Base-by-base conservation (phyloP, 2,329 filamentous ascomycete genomes). In the Xylariaceae sp. region DNA sequence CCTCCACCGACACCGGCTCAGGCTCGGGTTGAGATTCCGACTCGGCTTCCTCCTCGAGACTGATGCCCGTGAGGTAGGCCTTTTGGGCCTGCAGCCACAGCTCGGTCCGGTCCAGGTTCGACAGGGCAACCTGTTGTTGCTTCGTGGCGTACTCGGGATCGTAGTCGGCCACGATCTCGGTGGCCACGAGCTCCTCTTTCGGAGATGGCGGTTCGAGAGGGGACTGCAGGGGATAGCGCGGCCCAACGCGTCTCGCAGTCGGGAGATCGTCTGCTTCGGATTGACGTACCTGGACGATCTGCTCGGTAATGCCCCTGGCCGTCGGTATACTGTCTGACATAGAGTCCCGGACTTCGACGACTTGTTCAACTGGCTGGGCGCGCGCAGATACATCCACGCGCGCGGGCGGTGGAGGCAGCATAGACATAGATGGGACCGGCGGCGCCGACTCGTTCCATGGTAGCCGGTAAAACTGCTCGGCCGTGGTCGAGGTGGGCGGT, bases 391-490 rank as follows among this genome's bases (percentile, higher is more conserved):
- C 47, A 11, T 59, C 46, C 46, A 62, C 53, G 51, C 64, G 50
- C 49, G 43, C 56, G 43, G 42, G 61, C 17, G 46, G 67, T 33
- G 47, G 61, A 49, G 43, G 54, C 43, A 45, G 51, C 51, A 24
- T 31, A 29, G 42, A 47, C 21, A 46, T 35, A 33, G 46, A 23
- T 7, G 59, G 57, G 3, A 63, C 45, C 3, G 58, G 55, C 17
- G 60, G 57, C 23, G 54, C 50, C 6, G 61, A 42, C 32, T 61
- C 60, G 44, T 68, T 71, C 81, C 88, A 95, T 3, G 89, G 88
- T 18, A 82, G 72, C 42, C 82, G 80, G 62, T 96, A 96, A 52
- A 95, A 96, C 42, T 83, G 77, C 55, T 94, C 86, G 8, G 90
- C 90, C n/a, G 83, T 88, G 19, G 87, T 86, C 2, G 90, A 94